Percentiles rank a stretch among this genome's conserved stretches.
Evolutionary conservation across 2,329 filamentous ascomycete genomes (phyloP).

Genomic region (Thielaviopsis ethacetica): DNA sequence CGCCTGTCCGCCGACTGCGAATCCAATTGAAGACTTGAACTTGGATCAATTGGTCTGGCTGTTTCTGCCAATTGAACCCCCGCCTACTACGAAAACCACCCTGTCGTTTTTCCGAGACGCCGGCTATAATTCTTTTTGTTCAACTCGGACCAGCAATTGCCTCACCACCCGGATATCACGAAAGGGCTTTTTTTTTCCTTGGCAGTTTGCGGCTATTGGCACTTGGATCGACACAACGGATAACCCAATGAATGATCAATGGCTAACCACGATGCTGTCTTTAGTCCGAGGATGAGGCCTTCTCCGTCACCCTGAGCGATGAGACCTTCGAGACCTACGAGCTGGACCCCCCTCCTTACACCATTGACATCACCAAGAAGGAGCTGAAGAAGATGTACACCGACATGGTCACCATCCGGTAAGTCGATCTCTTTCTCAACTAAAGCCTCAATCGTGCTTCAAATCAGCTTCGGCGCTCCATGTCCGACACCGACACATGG

Average conservation of each 20-base stretch:
- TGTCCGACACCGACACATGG: not conserved
- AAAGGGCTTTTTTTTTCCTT: not conserved
- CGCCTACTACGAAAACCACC: not conserved
- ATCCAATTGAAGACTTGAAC: not conserved
- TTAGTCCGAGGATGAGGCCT: conserved; percentile 85
- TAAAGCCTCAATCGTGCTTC: not conserved
- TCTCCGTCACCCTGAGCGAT: conserved; percentile 82
- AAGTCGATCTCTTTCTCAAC: conserved; percentile 17
- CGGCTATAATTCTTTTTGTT: not conserved
- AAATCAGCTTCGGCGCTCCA: not conserved
- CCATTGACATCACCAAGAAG: conserved; percentile 85
- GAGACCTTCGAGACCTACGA: conserved; percentile 99
- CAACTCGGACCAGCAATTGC: not conserved
- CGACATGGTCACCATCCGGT: conserved; percentile 92
- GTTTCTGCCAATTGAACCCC: not conserved
- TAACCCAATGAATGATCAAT: not conserved
- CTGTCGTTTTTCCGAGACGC: not conserved
- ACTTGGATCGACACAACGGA: not conserved
- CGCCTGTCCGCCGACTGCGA: not conserved
- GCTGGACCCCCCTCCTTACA: conserved; percentile 89
- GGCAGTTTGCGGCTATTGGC: not conserved
- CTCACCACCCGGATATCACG: not conserved
- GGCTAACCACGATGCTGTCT: not conserved
- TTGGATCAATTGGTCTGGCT: not conserved
- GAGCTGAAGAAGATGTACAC: conserved; percentile 98